Conservation (phyloP, 768 basidiomycete genomes). For the Pleurotus citrinopileatus region DNA sequence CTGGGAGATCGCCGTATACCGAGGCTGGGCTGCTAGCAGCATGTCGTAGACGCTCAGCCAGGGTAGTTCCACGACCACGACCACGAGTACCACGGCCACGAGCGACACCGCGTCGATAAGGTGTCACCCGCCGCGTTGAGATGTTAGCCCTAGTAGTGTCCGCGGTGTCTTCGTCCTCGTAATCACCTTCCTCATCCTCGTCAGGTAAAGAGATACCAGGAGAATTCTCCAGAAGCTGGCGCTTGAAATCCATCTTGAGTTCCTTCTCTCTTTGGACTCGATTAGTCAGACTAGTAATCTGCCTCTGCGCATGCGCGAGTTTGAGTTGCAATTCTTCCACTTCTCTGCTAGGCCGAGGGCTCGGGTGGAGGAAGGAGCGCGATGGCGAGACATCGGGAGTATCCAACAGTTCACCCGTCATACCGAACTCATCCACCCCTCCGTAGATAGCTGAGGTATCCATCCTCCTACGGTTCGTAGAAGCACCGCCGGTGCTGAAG, state of each 20-base stretch:
- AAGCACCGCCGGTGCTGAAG: conserved; percentile 61
- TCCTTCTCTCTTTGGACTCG: conserved; percentile 83
- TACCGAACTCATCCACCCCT: conserved; percentile 36
- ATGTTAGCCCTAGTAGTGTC: conserved; percentile 31
- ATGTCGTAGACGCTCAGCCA: conserved; percentile 62
- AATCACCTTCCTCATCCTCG: conserved; percentile 47
- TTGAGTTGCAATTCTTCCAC: conserved; percentile 79
- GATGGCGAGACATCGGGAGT: conserved; percentile 61
- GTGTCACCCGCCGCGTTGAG: conserved; percentile 39
- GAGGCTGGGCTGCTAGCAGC: conserved; percentile 52
- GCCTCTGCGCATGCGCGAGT: conserved; percentile 83
- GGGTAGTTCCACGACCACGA: conserved; percentile 48
- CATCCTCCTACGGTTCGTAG: conserved; percentile 58
- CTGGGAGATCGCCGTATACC: conserved; percentile 34
- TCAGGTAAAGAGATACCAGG: conserved; percentile 33
- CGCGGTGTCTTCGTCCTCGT: conserved; percentile 45
- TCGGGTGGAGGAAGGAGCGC: conserved; percentile 55
- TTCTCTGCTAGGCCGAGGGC: conserved; percentile 77
- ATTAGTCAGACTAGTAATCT: conserved; percentile 78
- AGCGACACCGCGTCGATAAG: conserved; percentile 55
- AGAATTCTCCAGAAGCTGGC: conserved; percentile 45
- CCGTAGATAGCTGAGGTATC: conserved; percentile 36
- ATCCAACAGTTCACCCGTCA: conserved; percentile 39
- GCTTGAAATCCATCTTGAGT: conserved; percentile 63
- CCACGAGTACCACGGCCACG: conserved; percentile 50